Conservation (phyloP, 2,329 filamentous ascomycete genomes). For the Hymenoscyphus fraxineus region DNA sequence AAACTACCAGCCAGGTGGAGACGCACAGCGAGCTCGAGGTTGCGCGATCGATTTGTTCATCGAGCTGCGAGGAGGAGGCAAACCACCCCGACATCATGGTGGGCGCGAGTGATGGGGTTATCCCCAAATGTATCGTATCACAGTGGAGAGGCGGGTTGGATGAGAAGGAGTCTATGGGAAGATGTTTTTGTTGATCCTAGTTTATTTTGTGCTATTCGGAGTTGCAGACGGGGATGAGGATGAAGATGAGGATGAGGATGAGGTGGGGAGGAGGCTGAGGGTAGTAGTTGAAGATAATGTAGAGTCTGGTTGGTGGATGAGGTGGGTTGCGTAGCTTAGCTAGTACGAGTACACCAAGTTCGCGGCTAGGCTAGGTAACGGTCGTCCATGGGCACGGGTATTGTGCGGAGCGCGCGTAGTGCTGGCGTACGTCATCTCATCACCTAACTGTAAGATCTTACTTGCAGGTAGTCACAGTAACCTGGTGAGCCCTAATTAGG, state of each 20-base stretch:
- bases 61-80: constrained; percentile 84
- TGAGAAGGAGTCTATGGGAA: background rate
- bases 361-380: too few relatives aligned
- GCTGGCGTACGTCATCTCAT: too few relatives aligned
- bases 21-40: constrained; percentile 79
- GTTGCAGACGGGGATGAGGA: background rate
- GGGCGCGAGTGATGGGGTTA: constrained; percentile 3
- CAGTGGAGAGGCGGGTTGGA: background rate
- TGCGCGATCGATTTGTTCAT: constrained; percentile 94
- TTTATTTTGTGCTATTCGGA: background rate
- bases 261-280: background rate
- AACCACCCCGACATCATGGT: constrained; percentile 60
- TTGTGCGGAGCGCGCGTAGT: too few relatives aligned
- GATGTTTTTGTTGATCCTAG: background rate
- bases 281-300: too few relatives aligned
- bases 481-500: too few relatives aligned
- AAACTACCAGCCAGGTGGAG: background rate
- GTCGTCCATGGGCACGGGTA: too few relatives aligned
- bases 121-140: background rate
- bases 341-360: too few relatives aligned
- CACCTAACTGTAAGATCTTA: too few relatives aligned
- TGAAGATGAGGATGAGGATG: background rate
- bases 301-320: too few relatives aligned
- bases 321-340: too few relatives aligned
- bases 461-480: too few relatives aligned